Evolutionary conservation across 2,329 filamentous ascomycete genomes (phyloP), one percentile per base, ranked within the genome.

Genomic region (Sclerotinia minor): DNA sequence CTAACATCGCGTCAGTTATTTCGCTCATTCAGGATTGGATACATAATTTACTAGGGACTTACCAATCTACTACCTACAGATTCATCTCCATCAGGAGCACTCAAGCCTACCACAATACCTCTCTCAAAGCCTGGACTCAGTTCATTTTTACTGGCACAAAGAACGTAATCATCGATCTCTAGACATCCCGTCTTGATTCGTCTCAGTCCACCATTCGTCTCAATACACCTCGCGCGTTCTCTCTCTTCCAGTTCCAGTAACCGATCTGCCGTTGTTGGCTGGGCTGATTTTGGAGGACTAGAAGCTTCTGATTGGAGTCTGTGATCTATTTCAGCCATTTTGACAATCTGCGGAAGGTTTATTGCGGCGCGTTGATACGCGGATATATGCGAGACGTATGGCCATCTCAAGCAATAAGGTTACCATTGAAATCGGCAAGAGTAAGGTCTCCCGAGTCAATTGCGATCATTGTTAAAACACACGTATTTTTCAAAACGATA

Each of bases 31-130:
- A 32, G 8, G 45, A 54, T 19, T 41, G 5, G 21, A 38, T 45
- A 45, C 17, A 26, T 15, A 64, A 54, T 35, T 5, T 32, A 19
- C 41, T 41, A 45, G 32, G 26, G 60, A 73, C 75, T 72, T 60
- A 77, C 76, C 68, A 77, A 67, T 60, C 71, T 70, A 41, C 73
- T 73, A 52, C 73, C 72, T 26, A 26, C 64, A 3, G 17, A 71
- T 72, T 74, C 53, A 74, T 67, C 15, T 73, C 75, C 47, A 75
- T 59, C 32, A 75, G 70, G 57, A 71, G 69, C 73, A 72, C 73
- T 74, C 26, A 76, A 63, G 3, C 76, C 76, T 21, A 76, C 57
- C 17, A 77, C 71, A 53, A 73, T 26, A 1, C 73, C 73, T n/a
- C 72, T 71, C 47, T 72, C 70, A 26, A 73, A 61, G 8, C 72